Evolutionary conservation across 108 stramenopile genomes (phyloP).

Genomic region (Fragilariopsis cylindrus): DNA sequence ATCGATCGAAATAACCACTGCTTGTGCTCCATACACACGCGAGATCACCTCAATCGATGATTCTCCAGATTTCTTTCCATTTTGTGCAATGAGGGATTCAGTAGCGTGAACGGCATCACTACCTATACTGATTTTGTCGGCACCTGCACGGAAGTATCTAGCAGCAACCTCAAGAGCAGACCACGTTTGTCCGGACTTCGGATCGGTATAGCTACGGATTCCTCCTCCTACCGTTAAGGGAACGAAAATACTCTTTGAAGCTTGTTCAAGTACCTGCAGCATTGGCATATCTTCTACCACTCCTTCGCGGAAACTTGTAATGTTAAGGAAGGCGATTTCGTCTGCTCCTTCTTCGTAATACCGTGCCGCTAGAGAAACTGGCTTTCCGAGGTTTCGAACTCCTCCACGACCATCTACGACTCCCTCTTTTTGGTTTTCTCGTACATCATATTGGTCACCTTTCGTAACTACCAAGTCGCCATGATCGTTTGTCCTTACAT

Average conservation of each 20-base stretch:
- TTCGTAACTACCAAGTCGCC: constrained; percentile 99
- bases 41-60: constrained; percentile 93
- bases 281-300: constrained; percentile 97
- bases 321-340: constrained; percentile 97
- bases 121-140: constrained; percentile 96
- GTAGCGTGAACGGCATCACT: constrained; percentile 95
- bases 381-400: constrained; percentile 98
- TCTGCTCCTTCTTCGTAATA: constrained; percentile 98
- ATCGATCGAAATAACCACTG: constrained; percentile 98
- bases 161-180: constrained; percentile 94
- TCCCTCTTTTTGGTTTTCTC: constrained; percentile 83
- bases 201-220: constrained; percentile 93
- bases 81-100: constrained; percentile 60
- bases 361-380: constrained; percentile 84
- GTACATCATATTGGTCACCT: constrained; percentile 98
- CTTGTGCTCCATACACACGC: constrained; percentile 93
- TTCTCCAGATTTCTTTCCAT: constrained; percentile 66
- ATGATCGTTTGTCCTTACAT: constrained; percentile 94
- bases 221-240: constrained; percentile 98
- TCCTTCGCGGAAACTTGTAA: constrained; percentile 93
- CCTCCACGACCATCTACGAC: constrained; percentile 73
- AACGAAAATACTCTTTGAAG: constrained; percentile 93
- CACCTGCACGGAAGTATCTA: constrained; percentile 98
- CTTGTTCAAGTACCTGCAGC: constrained; percentile 93
- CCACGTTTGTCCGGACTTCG: constrained; percentile 69